phyloP scores from a whole-genome alignment of 2,329 filamentous ascomycete genomes.

The Fusarium nodosum region DNA sequence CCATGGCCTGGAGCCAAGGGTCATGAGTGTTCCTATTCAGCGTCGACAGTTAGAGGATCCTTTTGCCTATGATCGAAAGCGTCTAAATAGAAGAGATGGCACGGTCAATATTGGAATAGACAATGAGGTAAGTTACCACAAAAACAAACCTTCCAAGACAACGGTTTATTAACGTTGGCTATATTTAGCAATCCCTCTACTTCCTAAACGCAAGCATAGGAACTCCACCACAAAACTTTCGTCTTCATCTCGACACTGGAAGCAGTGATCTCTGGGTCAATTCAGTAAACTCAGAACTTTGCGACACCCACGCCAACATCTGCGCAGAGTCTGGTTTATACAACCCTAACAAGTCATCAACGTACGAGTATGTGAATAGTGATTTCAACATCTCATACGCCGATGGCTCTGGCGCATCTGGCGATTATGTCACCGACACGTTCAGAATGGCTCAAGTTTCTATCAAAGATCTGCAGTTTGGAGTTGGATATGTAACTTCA shows the following conservation, averaged over 20 bases:
- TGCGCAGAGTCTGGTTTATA: slow-evolving; percentile 78
- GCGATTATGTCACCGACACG: slow-evolving; percentile 85
- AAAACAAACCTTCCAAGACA: too few species aligned
- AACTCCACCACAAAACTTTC: slow-evolving; percentile 70
- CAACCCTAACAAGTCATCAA: slow-evolving; percentile 77
- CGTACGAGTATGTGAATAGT: slow-evolving; percentile 79
- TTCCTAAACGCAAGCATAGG: slow-evolving; percentile 74
- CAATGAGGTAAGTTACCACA: slow-evolving; percentile 64
- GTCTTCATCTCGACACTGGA: slow-evolving; percentile 75
- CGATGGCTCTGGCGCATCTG: slow-evolving; percentile 81
- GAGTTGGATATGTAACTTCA: slow-evolving; percentile 75
- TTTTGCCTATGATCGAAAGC: slow-evolving; percentile 60
- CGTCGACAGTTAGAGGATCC: slow-evolving; percentile 57
- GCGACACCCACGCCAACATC: slow-evolving; percentile 60
- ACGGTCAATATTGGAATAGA: slow-evolving; percentile 63
- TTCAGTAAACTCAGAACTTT: slow-evolving; percentile 71
- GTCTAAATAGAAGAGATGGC: slow-evolving; percentile 58
- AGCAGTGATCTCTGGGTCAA: slow-evolving; percentile 82
- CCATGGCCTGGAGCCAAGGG: slow-evolving; percentile 55
- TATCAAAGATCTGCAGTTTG: slow-evolving; percentile 75
- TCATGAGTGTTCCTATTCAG: slow-evolving; percentile 62
- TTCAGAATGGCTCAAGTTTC: slow-evolving; percentile 69
- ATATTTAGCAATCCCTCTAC: slow-evolving; percentile 70
- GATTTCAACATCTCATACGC: slow-evolving; percentile 91
- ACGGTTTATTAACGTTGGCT: slow-evolving; percentile 6